These are phyloP conservation scores for Amylostereum areolatum DNA, from an alignment of 1,284 basidiomycete genomes.

Conservation along the genomic window DNA sequence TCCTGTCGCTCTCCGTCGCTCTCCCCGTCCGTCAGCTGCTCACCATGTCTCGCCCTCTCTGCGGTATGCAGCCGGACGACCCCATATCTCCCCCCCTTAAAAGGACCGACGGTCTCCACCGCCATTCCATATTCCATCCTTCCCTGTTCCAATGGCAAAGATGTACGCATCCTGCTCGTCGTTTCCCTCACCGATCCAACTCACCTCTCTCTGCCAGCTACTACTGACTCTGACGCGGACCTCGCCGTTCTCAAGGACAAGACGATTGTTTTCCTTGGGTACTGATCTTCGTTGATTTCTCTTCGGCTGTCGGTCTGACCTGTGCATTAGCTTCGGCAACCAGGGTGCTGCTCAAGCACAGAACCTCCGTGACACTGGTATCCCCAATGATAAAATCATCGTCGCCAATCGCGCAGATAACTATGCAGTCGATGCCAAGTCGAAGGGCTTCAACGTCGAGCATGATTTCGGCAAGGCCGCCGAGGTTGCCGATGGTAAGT, in stretches of 20 bases:
- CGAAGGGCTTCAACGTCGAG: constrained; percentile 52
- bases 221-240: constrained; percentile 57
- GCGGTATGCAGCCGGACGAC: too few species aligned
- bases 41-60: too few species aligned
- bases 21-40: too few species aligned
- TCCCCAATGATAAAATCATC: constrained; percentile 53
- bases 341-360: constrained; percentile 65
- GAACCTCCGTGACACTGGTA: constrained; percentile 58
- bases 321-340: constrained; percentile 50
- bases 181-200: constrained; percentile 5
- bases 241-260: constrained; percentile 40
- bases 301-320: constrained; percentile 3
- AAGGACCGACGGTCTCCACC: background rate
- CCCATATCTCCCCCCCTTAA: too few species aligned
- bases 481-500: constrained; percentile 45
- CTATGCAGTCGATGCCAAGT: constrained; percentile 51
- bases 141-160: constrained; percentile 25
- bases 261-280: constrained; percentile 60
- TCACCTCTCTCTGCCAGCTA: constrained; percentile 32
- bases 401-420: constrained; percentile 53
- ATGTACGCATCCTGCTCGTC: constrained; percentile 18
- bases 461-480: constrained; percentile 54
- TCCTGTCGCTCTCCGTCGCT: too few species aligned
- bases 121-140: background rate
- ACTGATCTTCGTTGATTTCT: constrained; percentile 2